Evolutionary conservation across 2,329 filamentous ascomycete species (phyloP), one percentile per base, ranked within the genome.

Genomic region (Pseudogymnoascus sp.): DNA sequence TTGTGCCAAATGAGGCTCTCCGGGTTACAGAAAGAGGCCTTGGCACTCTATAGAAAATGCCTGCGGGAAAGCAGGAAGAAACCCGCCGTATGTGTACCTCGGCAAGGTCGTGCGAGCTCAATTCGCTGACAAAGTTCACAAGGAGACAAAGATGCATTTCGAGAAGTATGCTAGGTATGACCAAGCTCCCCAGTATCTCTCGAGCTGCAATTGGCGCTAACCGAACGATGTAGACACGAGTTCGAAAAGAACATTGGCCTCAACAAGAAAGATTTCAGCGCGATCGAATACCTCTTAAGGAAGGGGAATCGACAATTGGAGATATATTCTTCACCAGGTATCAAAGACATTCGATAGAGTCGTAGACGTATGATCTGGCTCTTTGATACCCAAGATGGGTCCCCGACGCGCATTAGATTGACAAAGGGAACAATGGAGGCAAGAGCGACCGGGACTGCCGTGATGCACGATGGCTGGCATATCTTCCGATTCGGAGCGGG

Each of bases 1-100:
- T 55, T 39, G 4, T 25, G 8, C 19, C 68, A 62, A 35, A 78
- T 78, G 78, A 82, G 85, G 69, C 79, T 92, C 25, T 96, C 92
- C 6, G 94, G 94, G 36, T 80, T 97, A n/a, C 93, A 97, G 73
- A 88, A 84, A 70, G 91, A 96, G 71, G 93, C 97, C 3, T 75
- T 97, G 60, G 81, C 86, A 35, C 83, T 99, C 12, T 99, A 97
- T 74, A 86, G 93, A 63, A 84, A 86, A 72, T 97, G 93, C 70
- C 79, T 99, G 25, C 85, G 92, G 64, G 90, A 90, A 71, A 86
- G 88, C 64, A 84, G 88, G 64, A 87, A 86, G 71, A 97, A 99
- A 75, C 91, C 92, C 59, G 73, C 77, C 69, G 91, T 93, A 74
- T 69, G 81, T 71, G 38, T 23, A 16, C 22, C 28, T 60, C 58